Percentiles rank a stretch among this genome's conserved stretches.
Conservation (phyloP, 163 green algal genomes). For the Chlamydomonas reinhardtii region DNA sequence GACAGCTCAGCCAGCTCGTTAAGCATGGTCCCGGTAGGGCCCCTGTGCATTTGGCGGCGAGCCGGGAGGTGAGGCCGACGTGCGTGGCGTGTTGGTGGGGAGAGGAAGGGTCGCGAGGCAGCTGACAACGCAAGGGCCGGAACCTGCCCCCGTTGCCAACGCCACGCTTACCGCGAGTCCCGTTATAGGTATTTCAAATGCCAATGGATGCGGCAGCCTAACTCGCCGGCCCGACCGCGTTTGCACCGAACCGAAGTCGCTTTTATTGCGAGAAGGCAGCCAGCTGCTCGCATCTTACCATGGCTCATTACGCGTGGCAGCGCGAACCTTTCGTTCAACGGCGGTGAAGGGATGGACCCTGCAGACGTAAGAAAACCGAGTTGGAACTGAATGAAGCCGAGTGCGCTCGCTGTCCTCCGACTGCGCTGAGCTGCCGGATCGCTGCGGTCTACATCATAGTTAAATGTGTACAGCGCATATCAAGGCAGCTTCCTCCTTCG, state of each 20-base stretch:
- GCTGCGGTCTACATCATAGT: not conserved
- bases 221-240: no score
- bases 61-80: not conserved
- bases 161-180: no score
- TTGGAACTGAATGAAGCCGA: not conserved
- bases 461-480: no score
- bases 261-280: no score
- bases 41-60: slow-evolving; percentile 50
- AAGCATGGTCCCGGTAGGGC: slow-evolving; percentile 81
- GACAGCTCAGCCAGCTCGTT: slow-evolving; percentile 74
- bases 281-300: slow-evolving; percentile 55
- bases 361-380: not conserved
- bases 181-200: not conserved
- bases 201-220: not conserved
- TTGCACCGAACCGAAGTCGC: no score
- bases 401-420: not conserved
- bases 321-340: slow-evolving; percentile 72
- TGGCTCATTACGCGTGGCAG: slow-evolving; percentile 79
- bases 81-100: no score
- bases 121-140: no score
- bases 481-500: no score
- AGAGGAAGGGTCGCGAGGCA: no score
- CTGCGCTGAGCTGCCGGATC: no score
- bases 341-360: slow-evolving; percentile 74
- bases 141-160: no score